Conservation (phyloP, 352 stramenopile species). For the Globisporangium nagaii region DNA sequence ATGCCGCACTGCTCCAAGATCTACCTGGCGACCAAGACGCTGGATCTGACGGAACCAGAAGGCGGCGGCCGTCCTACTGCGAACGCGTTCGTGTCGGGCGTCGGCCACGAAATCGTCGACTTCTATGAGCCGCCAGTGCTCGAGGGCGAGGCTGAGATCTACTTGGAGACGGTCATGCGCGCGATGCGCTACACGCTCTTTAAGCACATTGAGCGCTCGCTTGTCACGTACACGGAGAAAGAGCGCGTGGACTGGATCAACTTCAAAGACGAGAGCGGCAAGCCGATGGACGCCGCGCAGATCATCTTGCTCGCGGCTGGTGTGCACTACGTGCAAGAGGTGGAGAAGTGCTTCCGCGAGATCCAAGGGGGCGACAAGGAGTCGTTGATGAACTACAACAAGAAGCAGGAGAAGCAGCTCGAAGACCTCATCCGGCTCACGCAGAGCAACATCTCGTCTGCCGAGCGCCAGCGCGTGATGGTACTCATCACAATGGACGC, state of each 20-base stretch:
- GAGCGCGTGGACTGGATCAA: slow-evolving; percentile 95
- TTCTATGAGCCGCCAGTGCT: slow-evolving; percentile 91
- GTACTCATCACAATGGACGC: slow-evolving; percentile 95
- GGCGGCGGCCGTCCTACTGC: slow-evolving; percentile 70
- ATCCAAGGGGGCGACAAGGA: slow-evolving; percentile 82
- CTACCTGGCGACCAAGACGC: slow-evolving; percentile 92
- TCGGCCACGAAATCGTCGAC: slow-evolving; percentile 91
- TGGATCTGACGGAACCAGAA: slow-evolving; percentile 71
- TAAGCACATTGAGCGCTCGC: slow-evolving; percentile 90
- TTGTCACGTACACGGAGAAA: slow-evolving; percentile 89
- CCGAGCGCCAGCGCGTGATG: slow-evolving; percentile 93
- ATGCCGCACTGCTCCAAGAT: slow-evolving; percentile 96
- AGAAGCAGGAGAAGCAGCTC: slow-evolving; percentile 90
- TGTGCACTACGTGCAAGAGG: slow-evolving; percentile 92
- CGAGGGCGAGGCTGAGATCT: slow-evolving; percentile 96
- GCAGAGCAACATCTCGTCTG: slow-evolving; percentile 88
- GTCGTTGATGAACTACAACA: slow-evolving; percentile 88
- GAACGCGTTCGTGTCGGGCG: slow-evolving; percentile 90
- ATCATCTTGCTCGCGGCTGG: slow-evolving; percentile 92
- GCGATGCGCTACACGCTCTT: slow-evolving; percentile 94
- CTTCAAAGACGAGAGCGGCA: slow-evolving; percentile 83
- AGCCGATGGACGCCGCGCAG: slow-evolving; percentile 92
- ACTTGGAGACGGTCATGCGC: slow-evolving; percentile 94
- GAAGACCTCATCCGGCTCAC: slow-evolving; percentile 92
- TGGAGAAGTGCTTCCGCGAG: slow-evolving; percentile 78